phyloP scores from a whole-genome alignment of 2,329 filamentous ascomycete species.

The Orbilia oligospora region DNA sequence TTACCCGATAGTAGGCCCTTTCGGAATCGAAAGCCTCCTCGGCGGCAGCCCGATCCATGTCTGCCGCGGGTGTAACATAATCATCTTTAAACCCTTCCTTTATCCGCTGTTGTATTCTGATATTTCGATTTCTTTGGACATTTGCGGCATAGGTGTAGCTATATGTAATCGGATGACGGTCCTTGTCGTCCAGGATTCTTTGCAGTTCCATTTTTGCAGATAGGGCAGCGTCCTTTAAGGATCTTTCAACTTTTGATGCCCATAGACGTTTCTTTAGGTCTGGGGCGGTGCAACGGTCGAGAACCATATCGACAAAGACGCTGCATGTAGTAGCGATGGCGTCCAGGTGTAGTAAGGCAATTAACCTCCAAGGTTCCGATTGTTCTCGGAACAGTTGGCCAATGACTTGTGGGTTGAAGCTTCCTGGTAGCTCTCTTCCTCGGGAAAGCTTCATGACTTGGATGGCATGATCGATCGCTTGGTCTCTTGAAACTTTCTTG shows the following conservation, averaged over 20 bases:
- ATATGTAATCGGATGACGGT: slow-evolving; percentile 54
- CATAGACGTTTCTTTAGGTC: slow-evolving; percentile 61
- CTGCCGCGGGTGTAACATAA: neutral
- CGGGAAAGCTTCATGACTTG: slow-evolving; percentile 62
- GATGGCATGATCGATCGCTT: slow-evolving; percentile 45
- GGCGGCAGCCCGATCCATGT: slow-evolving; percentile 40
- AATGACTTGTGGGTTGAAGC: slow-evolving; percentile 65
- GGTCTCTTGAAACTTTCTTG: slow-evolving; percentile 31
- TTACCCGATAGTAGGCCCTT: slow-evolving; percentile 44
- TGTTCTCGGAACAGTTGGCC: slow-evolving; percentile 66
- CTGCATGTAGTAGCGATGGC: slow-evolving; percentile 64
- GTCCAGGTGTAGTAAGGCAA: slow-evolving; percentile 62
- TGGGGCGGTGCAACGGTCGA: slow-evolving; percentile 64
- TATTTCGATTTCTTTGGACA: slow-evolving; percentile 34
- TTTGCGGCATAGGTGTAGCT: slow-evolving; percentile 41
- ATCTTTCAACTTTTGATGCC: slow-evolving; percentile 39
- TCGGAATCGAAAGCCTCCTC: slow-evolving; percentile 49
- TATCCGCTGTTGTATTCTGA: slow-evolving; percentile 23
- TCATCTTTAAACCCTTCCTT: slow-evolving; percentile 18
- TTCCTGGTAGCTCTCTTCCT: slow-evolving; percentile 66
- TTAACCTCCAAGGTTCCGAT: slow-evolving; percentile 65
- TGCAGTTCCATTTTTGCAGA: slow-evolving; percentile 42
- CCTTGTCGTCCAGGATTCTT: slow-evolving; percentile 45
- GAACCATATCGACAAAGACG: slow-evolving; percentile 63
- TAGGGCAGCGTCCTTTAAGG: slow-evolving; percentile 24